Percentiles rank a stretch among this genome's conserved stretches.
Evolutionary conservation across 495 filamentous ascomycete genomes (phyloP).

Genomic region (Cercophora samala): DNA sequence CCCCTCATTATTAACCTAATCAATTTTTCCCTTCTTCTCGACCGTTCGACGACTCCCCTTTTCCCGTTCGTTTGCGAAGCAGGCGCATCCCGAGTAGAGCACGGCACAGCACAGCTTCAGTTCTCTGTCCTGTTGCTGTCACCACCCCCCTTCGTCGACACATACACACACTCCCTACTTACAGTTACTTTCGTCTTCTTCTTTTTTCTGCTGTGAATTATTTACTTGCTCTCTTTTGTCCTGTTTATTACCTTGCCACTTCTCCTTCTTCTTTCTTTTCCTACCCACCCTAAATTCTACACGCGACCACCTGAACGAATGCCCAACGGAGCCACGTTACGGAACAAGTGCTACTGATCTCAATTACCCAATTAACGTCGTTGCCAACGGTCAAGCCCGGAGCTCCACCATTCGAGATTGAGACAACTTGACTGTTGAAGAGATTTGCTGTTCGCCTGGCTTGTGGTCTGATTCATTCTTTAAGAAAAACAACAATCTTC

Average conservation of each 20-base stretch:
- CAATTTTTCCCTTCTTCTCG: background rate
- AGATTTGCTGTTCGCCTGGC: background rate
- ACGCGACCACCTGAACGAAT: background rate
- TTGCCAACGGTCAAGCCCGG: slow-evolving; percentile 13
- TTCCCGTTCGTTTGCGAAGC: background rate
- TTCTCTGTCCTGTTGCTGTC: background rate
- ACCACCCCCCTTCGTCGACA: background rate
- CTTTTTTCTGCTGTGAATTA: slow-evolving; percentile 1
- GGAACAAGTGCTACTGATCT: background rate
- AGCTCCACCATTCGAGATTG: slow-evolving; percentile 15
- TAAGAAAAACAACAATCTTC: background rate
- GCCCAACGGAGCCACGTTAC: background rate
- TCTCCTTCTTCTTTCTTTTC: background rate
- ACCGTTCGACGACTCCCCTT: background rate
- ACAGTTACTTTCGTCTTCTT: background rate
- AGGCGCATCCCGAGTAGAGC: background rate
- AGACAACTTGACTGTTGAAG: slow-evolving; percentile 8
- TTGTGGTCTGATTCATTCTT: slow-evolving; percentile 4
- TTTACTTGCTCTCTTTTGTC: background rate
- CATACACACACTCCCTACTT: background rate
- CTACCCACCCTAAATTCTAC: background rate
- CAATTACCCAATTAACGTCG: slow-evolving; percentile 8
- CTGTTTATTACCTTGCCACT: background rate
- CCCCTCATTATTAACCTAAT: slow-evolving; percentile 8
- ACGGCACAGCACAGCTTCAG: background rate